Conservation (phyloP, 331 rosid species). For the Acacia concinna region DNA sequence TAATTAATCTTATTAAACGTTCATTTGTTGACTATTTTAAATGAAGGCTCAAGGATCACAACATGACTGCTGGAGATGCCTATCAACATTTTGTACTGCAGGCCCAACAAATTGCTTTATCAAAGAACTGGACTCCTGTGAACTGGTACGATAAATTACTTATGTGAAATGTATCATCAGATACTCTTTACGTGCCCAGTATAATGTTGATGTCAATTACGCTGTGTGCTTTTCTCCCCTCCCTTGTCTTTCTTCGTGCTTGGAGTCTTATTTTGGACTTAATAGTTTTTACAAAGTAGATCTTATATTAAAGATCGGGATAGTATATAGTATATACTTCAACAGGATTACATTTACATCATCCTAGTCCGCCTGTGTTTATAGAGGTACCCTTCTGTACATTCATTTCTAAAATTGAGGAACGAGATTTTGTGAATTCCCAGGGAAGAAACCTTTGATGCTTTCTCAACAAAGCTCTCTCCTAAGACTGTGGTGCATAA, state of each 20-base stretch:
- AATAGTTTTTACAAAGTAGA: too few relatives aligned
- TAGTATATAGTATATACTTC: neutral
- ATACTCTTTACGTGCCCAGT: neutral
- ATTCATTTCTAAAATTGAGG: conserved; percentile 12
- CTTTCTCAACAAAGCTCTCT: conserved; percentile 70
- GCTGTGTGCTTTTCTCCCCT: neutral
- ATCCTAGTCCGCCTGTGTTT: neutral
- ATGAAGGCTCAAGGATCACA: conserved; percentile 67
- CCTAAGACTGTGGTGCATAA: conserved; percentile 89
- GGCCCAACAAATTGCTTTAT: conserved; percentile 86
- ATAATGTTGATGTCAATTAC: conserved; percentile 6
- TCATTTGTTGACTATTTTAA: conserved; percentile 9
- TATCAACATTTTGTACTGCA: conserved; percentile 80
- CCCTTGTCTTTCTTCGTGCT: neutral
- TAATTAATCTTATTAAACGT: conserved; percentile 6
- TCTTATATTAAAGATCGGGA: too few relatives aligned
- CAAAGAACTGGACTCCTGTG: conserved; percentile 83
- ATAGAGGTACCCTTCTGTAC: neutral
- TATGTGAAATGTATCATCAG: neutral
- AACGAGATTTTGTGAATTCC: conserved; percentile 32
- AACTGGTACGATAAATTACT: conserved; percentile 69
- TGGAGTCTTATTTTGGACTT: neutral
- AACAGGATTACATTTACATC: neutral
- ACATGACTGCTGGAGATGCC: conserved; percentile 74
- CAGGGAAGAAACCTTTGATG: conserved; percentile 97